These are phyloP conservation scores for Lactarius hengduanensis DNA, from an alignment of 768 basidiomycete genomes.

Conservation along the genomic window DNA sequence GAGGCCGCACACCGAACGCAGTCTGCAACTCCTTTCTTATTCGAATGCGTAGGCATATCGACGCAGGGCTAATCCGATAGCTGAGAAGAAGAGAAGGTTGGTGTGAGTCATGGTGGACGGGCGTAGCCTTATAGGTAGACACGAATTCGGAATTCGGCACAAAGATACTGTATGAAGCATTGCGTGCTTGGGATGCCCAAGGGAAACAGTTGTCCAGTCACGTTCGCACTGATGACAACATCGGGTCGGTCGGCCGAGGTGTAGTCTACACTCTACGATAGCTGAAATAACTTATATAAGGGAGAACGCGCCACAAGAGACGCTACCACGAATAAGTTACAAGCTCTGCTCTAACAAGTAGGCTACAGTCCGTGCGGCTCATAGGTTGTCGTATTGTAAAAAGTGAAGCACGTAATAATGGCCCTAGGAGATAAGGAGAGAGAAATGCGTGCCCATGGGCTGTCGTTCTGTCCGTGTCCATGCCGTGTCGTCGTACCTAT, in stretches of 20 bases:
- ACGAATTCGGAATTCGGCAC: constrained; percentile 18
- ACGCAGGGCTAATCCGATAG: not conserved
- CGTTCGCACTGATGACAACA: no score
- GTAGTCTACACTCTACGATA: not conserved
- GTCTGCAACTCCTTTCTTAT: constrained; percentile 36
- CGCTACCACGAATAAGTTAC: not conserved
- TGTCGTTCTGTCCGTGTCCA: not conserved
- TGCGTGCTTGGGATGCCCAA: no score
- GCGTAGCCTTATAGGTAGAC: not conserved
- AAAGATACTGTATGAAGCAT: not conserved
- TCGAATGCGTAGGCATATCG: not conserved
- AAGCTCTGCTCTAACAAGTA: constrained; percentile 1
- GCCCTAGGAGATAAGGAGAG: not conserved
- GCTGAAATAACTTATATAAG: no score
- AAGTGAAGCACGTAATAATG: not conserved
- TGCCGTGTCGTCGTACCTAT: not conserved
- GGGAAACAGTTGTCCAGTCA: no score
- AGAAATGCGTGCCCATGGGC: not conserved
- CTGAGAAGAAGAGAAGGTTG: not conserved
- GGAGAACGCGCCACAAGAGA: not conserved
- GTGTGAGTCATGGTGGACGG: not conserved
- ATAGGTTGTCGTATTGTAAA: not conserved
- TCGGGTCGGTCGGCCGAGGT: no score
- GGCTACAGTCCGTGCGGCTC: not conserved
- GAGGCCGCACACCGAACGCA: constrained; percentile 37